Evolutionary conservation across 2,329 filamentous ascomycete species (phyloP), one percentile per base, ranked within the genome.

Genomic region (Cercospora nicotianae): DNA sequence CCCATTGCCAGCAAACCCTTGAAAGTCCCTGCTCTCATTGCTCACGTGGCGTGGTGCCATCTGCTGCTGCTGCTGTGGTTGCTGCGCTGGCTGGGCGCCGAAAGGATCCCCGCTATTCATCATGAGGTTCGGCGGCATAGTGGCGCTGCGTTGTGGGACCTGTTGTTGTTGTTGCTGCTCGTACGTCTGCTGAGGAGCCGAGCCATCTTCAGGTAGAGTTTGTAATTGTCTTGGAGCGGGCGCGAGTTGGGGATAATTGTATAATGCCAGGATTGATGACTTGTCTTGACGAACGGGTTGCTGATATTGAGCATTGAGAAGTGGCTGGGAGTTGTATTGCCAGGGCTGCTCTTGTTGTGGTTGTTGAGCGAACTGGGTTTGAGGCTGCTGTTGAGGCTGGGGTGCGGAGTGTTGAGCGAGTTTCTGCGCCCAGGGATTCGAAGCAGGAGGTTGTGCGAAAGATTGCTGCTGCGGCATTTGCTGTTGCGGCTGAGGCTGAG

Each of bases 241-340:
- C 1, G 83, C 80, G 36, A 84, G 78, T 60, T 87, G 84, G 7
- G 86, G 83, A 45, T 89, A 86, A 75, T 87, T 89, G 79, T 92
- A 94, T 10, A 95, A 80, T 5, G 91, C 90, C 78, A 94, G 83
- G 67, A 95, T 94, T 4, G 90, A 90, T 3, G 87, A 87, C 70
- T 91, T 94, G 74, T 93, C 88, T 31, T 89, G 84, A 33, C 86
- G 82, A 51, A 82, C 81, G 16, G 83, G 81, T 61, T 74, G 77
- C 23, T 73, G 75, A 60, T 79, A 79, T 28, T 80, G 79, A 58
- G 65, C 65, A 33, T 64, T 67, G 30, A 68, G 63, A 39, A 70
- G 70, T 5, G 55, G 65, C 28, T 63, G 63, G n/a, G 69, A 63
- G 20, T 61, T 64, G 63, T 68, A 69, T 60, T 76, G 76, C 70